Percentiles rank a stretch among this genome's conserved stretches.
phyloP scores from a whole-genome alignment of 306 rosid species.

The Cucumis hystrix region DNA sequence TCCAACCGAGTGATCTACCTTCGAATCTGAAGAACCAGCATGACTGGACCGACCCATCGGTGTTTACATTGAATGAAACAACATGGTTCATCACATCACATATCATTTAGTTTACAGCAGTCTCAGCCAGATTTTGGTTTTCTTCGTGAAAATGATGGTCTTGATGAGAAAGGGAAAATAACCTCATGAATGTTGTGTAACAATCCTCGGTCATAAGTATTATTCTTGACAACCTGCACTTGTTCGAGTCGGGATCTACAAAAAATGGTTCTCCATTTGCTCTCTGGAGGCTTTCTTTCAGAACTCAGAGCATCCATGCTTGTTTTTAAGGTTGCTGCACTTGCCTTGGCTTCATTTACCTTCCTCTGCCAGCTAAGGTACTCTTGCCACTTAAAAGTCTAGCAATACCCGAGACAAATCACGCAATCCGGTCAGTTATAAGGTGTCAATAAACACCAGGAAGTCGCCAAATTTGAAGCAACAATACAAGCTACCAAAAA shows the following conservation, averaged over 20 bases:
- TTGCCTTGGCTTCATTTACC: constrained; percentile 52
- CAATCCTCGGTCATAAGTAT: constrained; percentile 57
- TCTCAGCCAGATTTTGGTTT: constrained; percentile 53
- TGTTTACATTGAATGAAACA: not conserved
- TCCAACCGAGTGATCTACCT: not conserved
- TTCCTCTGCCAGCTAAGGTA: constrained; percentile 59
- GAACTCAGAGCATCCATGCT: constrained; percentile 34
- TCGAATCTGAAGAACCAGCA: not conserved
- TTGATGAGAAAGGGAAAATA: constrained; percentile 49
- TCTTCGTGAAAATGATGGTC: constrained; percentile 21
- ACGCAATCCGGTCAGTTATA: not conserved
- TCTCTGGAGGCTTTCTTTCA: constrained; percentile 33
- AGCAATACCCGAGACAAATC: constrained; percentile 16
- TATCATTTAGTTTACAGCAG: not conserved
- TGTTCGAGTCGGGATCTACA: constrained; percentile 49
- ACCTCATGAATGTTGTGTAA: constrained; percentile 52
- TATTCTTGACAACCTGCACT: constrained; percentile 44
- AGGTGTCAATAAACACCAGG: not conserved
- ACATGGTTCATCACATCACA: not conserved
- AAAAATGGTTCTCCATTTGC: constrained; percentile 66
- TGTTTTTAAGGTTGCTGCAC: constrained; percentile 56
- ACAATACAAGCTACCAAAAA: not conserved
- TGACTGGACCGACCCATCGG: not conserved
- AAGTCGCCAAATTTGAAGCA: not conserved
- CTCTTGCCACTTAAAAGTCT: constrained; percentile 94